Percentiles rank a stretch among this genome's conserved stretches.
phyloP scores from a whole-genome alignment of 495 filamentous ascomycete species.

The Talaromyces trachyspermus region DNA sequence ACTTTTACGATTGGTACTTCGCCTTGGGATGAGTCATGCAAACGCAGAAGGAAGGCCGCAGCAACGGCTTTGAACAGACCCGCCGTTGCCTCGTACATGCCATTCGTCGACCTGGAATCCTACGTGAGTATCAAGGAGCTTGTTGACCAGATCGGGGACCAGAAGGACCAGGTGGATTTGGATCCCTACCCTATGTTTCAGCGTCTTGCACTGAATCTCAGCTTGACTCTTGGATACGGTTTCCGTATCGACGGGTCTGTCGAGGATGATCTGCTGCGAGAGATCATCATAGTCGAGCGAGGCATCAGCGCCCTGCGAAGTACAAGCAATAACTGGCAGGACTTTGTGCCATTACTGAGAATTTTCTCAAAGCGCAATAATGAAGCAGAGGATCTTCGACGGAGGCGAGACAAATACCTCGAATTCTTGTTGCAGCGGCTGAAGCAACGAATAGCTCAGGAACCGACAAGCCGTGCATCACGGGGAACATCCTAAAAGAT shows the following conservation, averaged over 20 bases:
- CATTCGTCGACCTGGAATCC: slow-evolving; percentile 54
- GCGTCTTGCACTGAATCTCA: slow-evolving; percentile 47
- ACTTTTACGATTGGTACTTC: slow-evolving; percentile 59
- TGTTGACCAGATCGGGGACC: slow-evolving; percentile 44
- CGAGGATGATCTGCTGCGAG: slow-evolving; percentile 51
- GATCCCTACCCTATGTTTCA: slow-evolving; percentile 58
- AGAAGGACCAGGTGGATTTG: slow-evolving; percentile 48
- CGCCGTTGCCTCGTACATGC: slow-evolving; percentile 51
- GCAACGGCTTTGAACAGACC: slow-evolving; percentile 57
- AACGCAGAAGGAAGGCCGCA: slow-evolving; percentile 55
- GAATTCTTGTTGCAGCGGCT: slow-evolving; percentile 43
- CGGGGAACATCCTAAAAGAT: slow-evolving; percentile 56
- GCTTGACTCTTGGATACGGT: slow-evolving; percentile 58
- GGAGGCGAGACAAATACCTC: slow-evolving; percentile 53
- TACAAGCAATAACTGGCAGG: slow-evolving; percentile 56
- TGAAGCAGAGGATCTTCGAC: slow-evolving; percentile 51
- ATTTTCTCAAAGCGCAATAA: no score
- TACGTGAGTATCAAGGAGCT: slow-evolving; percentile 53
- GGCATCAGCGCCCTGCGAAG: slow-evolving; percentile 51
- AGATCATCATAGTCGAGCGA: slow-evolving; percentile 58
- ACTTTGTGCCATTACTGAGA: slow-evolving; percentile 56
- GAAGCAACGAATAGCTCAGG: slow-evolving; percentile 53
- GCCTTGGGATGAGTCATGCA: slow-evolving; percentile 56
- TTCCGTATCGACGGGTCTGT: slow-evolving; percentile 48
- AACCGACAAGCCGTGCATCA: slow-evolving; percentile 54